Conservation (phyloP, 163 green algal species). For the Trebouxia gelatinosa region DNA sequence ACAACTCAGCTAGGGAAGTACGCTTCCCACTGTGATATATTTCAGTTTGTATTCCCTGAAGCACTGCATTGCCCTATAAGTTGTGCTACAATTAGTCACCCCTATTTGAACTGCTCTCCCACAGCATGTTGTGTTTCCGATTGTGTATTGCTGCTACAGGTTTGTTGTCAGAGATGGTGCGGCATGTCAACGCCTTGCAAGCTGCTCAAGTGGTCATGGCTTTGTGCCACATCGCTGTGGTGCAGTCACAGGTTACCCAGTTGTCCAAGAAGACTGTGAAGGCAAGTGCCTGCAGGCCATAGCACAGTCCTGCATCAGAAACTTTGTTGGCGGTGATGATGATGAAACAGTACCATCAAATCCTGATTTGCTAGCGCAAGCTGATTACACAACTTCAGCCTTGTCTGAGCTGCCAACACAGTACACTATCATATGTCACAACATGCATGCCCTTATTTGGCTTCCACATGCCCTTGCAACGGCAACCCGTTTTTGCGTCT, state of each 20-base stretch:
- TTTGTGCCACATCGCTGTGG: neutral
- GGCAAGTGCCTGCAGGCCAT: neutral
- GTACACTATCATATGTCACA: too few relatives aligned
- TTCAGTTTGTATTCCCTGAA: slow-evolving; percentile 91
- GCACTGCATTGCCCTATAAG: slow-evolving; percentile 25
- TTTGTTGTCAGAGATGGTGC: slow-evolving; percentile 25
- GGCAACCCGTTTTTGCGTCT: too few relatives aligned
- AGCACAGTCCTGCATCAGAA: too few relatives aligned
- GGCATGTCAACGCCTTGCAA: neutral
- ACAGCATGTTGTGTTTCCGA: too few relatives aligned
- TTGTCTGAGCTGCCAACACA: slow-evolving; percentile 32
- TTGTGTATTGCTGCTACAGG: slow-evolving; percentile 20
- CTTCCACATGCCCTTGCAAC: too few relatives aligned
- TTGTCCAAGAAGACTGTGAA: neutral
- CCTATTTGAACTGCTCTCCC: too few relatives aligned
- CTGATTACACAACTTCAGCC: slow-evolving; percentile 22
- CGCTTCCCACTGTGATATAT: slow-evolving; percentile 26
- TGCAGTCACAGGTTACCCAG: slow-evolving; percentile 2
- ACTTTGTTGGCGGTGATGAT: slow-evolving; percentile 29
- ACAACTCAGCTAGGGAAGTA: too few relatives aligned
- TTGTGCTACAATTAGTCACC: neutral
- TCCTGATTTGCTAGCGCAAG: slow-evolving; percentile 24
- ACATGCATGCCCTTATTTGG: too few relatives aligned
- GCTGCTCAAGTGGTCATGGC: slow-evolving; percentile 11
- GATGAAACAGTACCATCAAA: slow-evolving; percentile 28